Evolutionary conservation across 345 rosid species (phyloP).

Genomic region (Ceriops decandra): DNA sequence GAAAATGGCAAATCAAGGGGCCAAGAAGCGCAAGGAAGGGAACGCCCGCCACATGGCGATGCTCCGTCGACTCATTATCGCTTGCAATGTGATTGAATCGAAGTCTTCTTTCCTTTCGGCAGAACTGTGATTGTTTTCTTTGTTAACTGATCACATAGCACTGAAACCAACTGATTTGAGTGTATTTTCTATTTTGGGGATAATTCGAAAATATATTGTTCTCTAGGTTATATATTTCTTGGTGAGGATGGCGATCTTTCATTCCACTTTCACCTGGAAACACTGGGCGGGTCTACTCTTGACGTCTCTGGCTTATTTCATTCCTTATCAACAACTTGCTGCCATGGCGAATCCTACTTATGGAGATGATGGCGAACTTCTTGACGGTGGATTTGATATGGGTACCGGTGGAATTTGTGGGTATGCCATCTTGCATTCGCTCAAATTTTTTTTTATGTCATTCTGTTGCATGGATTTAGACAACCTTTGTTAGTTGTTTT

Average conservation of each 20-base stretch:
- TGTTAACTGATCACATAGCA: too few species aligned
- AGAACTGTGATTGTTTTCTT: too few species aligned
- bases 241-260: conserved; percentile 60
- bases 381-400: conserved; percentile 81
- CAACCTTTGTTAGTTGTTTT: background rate
- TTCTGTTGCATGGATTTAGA: background rate
- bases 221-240: conserved; percentile 57
- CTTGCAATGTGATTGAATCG: conserved; percentile 49
- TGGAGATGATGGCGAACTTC: conserved; percentile 68
- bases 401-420: conserved; percentile 88
- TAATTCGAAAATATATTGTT: conserved; percentile 13
- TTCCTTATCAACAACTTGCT: conserved; percentile 75
- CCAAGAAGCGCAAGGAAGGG: conserved; percentile 89
- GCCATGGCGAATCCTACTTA: conserved; percentile 71
- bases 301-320: conserved; percentile 53
- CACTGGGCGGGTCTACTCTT: conserved; percentile 69
- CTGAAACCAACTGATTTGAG: too few species aligned
- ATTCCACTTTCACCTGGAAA: conserved; percentile 75
- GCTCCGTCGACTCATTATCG: conserved; percentile 60
- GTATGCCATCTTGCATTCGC: conserved; percentile 31
- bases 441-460: background rate
- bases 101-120: background rate
- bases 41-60: conserved; percentile 72
- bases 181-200: background rate
- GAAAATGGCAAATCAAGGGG: conserved; percentile 83